Conservation (phyloP, 2,329 filamentous ascomycete species). For the Aspergillus unguis region DNA sequence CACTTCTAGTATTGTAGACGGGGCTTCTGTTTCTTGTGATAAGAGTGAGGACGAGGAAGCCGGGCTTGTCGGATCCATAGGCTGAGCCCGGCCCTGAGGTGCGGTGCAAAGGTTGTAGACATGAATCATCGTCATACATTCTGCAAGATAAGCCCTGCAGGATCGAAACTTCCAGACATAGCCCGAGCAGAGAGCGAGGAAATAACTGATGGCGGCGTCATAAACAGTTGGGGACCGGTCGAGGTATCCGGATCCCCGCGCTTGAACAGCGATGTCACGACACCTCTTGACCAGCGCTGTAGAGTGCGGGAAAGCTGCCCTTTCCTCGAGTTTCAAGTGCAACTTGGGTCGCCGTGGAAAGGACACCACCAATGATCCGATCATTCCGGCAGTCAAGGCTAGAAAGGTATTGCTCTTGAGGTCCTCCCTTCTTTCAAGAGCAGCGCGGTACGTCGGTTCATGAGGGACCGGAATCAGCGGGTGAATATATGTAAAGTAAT, state of each 20-base stretch:
- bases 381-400: conserved; percentile 45
- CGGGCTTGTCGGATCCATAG: conserved; percentile 23
- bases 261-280: conserved; percentile 43
- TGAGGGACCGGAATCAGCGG: conserved; percentile 47
- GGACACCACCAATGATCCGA: conserved; percentile 43
- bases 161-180: conserved; percentile 41
- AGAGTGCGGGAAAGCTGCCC: conserved; percentile 41
- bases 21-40: conserved; percentile 21
- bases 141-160: conserved; percentile 42
- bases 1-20: conserved; percentile 39
- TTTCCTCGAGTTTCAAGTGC: conserved; percentile 39
- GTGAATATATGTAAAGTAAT: conserved; percentile 49
- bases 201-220: conserved; percentile 46
- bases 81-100: conserved; percentile 11
- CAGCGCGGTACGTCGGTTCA: conserved; percentile 45
- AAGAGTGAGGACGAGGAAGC: conserved; percentile 21
- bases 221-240: conserved; percentile 43
- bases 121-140: conserved; percentile 43
- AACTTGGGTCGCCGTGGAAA: conserved; percentile 45
- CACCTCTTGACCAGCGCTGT: conserved; percentile 43
- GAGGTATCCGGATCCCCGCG: conserved; percentile 44
- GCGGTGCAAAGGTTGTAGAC: conserved; percentile 38
- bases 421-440: conserved; percentile 44
- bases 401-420: conserved; percentile 41
- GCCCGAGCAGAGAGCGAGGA: conserved; percentile 40